Evolutionary conservation across 805 yeast genomes (phyloP).

Genomic region (Candida golubevii): DNA sequence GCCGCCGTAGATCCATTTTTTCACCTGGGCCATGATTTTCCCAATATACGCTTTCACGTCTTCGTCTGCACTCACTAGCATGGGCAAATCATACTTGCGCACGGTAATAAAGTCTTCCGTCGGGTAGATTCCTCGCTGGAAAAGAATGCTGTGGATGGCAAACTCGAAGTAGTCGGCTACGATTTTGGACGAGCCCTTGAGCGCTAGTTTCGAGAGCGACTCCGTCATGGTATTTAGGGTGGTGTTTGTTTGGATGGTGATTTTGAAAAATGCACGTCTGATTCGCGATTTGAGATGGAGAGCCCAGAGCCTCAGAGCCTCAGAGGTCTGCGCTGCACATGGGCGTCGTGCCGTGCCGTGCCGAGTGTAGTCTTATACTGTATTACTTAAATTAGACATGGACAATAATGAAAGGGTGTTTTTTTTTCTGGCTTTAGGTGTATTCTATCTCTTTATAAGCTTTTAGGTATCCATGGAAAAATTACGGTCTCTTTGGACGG

Average conservation of each 20-base stretch:
- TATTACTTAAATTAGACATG: too few species aligned
- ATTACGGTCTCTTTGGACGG: too few species aligned
- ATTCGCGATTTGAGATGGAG: too few species aligned
- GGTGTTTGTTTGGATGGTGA: background rate
- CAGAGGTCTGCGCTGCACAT: background rate
- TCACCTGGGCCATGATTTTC: conserved; percentile 58
- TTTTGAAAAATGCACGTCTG: background rate
- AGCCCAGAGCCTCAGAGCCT: too few species aligned
- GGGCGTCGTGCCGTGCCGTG: background rate
- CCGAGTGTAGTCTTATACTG: too few species aligned
- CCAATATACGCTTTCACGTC: conserved; percentile 69
- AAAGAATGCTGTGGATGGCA: conserved; percentile 74
- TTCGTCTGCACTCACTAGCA: conserved; percentile 68
- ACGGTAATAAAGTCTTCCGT: conserved; percentile 77
- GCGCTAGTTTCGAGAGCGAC: conserved; percentile 42
- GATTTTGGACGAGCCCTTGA: conserved; percentile 73
- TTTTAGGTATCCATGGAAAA: too few species aligned
- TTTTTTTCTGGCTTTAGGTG: too few species aligned
- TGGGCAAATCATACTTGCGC: conserved; percentile 71
- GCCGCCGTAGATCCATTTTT: conserved; percentile 68
- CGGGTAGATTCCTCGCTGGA: conserved; percentile 88
- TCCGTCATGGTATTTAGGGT: conserved; percentile 9
- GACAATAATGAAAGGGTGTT: too few species aligned
- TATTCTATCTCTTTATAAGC: too few species aligned
- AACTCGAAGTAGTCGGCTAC: conserved; percentile 84